A percentile compares a stretch with the other conserved stretches of the same genome.
These are phyloP conservation scores for Tribonema minus DNA, from an alignment of 108 stramenopile species.

Conservation along the genomic window DNA sequence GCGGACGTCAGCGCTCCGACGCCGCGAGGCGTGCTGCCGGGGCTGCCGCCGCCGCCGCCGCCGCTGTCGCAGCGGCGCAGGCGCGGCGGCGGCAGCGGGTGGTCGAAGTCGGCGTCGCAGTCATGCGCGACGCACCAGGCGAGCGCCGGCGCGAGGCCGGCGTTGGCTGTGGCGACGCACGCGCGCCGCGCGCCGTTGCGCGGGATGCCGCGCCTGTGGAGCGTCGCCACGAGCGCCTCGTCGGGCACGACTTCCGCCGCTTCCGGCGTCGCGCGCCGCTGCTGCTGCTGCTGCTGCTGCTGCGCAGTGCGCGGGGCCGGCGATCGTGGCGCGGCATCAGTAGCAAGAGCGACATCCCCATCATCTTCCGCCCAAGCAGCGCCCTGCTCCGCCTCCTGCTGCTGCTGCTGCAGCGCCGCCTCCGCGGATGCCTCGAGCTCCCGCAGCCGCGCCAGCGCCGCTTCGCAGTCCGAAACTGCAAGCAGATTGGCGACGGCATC, in stretches of 20 bases:
- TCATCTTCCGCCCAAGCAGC: not conserved
- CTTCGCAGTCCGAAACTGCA: not conserved
- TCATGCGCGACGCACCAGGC: slow-evolving; percentile 36
- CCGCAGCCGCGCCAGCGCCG: slow-evolving; percentile 16
- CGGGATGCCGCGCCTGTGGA: slow-evolving; percentile 10
- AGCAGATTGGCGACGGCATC: slow-evolving; percentile 6
- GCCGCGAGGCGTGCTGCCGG: too few species aligned
- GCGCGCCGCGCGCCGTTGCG: slow-evolving; percentile 35
- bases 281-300: too few species aligned
- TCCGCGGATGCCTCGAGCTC: not conserved
- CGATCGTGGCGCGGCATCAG: too few species aligned
- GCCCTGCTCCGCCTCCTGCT: not conserved
- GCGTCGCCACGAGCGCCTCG: slow-evolving; percentile 22
- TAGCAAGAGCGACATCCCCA: too few species aligned
- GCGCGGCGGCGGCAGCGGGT: too few species aligned
- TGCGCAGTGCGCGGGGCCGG: too few species aligned
- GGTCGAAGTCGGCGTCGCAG: slow-evolving; percentile 5
- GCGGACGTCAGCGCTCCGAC: too few species aligned
- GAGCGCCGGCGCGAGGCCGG: slow-evolving; percentile 17
- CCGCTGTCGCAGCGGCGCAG: too few species aligned
- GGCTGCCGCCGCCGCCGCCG: not conserved
- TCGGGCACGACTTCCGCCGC: not conserved
- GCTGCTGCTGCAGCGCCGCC: not conserved
- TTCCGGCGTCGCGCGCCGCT: not conserved
- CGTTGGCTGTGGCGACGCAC: slow-evolving; percentile 38